phyloP scores from a whole-genome alignment of 2,329 filamentous ascomycete species.

The Microsporum ferrugineum region DNA sequence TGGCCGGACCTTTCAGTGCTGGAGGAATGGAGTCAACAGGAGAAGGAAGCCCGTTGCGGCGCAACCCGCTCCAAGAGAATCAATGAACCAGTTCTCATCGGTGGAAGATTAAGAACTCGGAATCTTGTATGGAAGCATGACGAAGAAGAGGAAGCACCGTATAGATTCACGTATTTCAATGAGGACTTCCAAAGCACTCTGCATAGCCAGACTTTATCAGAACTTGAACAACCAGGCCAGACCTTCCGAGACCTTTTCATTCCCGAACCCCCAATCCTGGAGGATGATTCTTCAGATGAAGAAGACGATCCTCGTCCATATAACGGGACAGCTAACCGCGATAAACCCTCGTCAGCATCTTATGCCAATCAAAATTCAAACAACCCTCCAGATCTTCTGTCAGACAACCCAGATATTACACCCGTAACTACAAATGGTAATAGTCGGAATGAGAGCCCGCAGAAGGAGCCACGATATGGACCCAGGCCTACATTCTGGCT shows the following conservation, averaged over 20 bases:
- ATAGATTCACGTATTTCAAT: conserved; percentile 97
- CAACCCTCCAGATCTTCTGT: conserved; percentile 10
- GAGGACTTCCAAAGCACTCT: conserved; percentile 93
- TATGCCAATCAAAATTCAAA: conserved; percentile 2
- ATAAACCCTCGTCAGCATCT: conserved; percentile 1
- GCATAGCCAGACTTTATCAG: conserved; percentile 88
- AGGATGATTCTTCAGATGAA: conserved; percentile 54
- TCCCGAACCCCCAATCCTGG: conserved; percentile 67
- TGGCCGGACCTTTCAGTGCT: conserved; percentile 81
- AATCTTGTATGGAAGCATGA: conserved; percentile 72
- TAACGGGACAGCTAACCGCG: conserved; percentile 5
- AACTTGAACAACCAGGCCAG: conserved; percentile 73
- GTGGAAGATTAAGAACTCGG: conserved; percentile 72
- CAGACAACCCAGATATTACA: conserved; percentile 13
- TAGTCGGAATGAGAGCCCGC: conserved; percentile 16
- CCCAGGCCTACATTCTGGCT: conserved; percentile 94
- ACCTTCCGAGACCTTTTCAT: conserved; percentile 83
- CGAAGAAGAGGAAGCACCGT: conserved; percentile 81
- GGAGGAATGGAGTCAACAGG: conserved; percentile 80
- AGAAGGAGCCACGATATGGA: conserved; percentile 51
- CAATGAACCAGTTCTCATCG: conserved; percentile 84
- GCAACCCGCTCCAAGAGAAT: conserved; percentile 80
- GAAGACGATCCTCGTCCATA: conserved; percentile 29
- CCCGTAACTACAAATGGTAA: conserved; percentile 21
- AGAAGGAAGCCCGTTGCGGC: conserved; percentile 78